Evolutionary conservation across 352 stramenopile genomes (phyloP), one percentile per base, ranked within the genome.

Genomic region (Globisporangium parvum): DNA sequence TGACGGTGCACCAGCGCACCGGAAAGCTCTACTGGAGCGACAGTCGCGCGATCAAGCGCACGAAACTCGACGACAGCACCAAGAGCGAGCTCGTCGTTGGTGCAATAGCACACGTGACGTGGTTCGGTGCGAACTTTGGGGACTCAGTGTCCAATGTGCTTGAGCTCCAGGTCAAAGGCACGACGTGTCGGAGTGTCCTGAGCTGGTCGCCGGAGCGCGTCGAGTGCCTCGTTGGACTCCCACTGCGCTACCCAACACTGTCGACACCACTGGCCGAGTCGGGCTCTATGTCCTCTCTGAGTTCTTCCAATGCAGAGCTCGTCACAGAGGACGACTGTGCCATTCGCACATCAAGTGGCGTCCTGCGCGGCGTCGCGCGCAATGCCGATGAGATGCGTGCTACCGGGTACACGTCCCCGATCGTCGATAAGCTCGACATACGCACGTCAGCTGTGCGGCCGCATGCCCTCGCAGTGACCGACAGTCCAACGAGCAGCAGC

Each of bases 11-110:
- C 52, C 66, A 66, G 42, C 62, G 60, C 35, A 57, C 54, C 26
- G 45, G 54, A 2, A 62, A 61, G 3, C 26, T 89, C 12, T 88
- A 70, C 58, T 89, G 80, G 80, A 88, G 78, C 40, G 76, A 91
- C 57, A 63, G 63, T 10, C 67, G 69, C 14, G 57, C 49, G 33
- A 73, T 91, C 59, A 70, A 71, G 26, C 63, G 69, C 53, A 47
- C 60, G 17, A 15, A 23, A 0, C 21, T 54, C 20, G 58, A 75
- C 41, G 26, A 37, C 31, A 37, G 47, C 9, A 47, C 41, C 1
- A 53, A 59, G 21, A 40, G 47, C 6, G 49, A 62, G 21, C 39
- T 75, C 6, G 24, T 77, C n/a, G 41, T 91, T 14, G 78, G 74
- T 9, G 53, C 67, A 9, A 54, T 89, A 8, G 77, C 53, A 0